Evolutionary conservation across 2,329 filamentous ascomycete species (phyloP).

Genomic region (Pseudocercospora macadamiae): DNA sequence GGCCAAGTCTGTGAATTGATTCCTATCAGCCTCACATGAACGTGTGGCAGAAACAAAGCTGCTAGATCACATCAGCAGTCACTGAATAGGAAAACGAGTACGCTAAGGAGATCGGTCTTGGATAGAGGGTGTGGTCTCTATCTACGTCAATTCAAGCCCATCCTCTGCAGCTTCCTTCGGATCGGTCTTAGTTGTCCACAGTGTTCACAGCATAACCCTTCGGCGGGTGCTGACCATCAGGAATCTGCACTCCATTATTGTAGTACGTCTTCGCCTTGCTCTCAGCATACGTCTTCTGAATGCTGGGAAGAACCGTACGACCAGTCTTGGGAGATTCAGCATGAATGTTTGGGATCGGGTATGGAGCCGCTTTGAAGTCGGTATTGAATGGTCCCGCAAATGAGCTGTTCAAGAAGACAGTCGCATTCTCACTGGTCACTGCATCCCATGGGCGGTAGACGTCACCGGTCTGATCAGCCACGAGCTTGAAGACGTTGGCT

Average conservation of each 20-base stretch:
- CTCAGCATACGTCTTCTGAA: constrained; percentile 31
- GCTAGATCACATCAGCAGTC: too few relatives aligned
- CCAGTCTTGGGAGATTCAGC: constrained; percentile 32
- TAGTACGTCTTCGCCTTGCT: constrained; percentile 32
- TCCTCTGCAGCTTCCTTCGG: too few relatives aligned
- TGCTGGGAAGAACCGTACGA: constrained; percentile 36
- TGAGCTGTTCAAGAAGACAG: constrained; percentile 38
- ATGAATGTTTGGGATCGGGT: constrained; percentile 36
- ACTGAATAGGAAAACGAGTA: too few relatives aligned
- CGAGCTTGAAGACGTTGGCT: constrained; percentile 49
- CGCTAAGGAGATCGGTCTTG: too few relatives aligned
- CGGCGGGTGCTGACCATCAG: constrained; percentile 40
- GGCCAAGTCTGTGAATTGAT: too few relatives aligned
- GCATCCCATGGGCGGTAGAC: constrained; percentile 31
- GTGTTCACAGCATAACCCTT: constrained; percentile 27
- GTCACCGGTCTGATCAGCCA: constrained; percentile 43
- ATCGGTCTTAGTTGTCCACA: constrained; percentile 5
- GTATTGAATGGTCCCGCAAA: constrained; percentile 40
- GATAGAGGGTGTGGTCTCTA: too few relatives aligned
- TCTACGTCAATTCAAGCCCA: too few relatives aligned
- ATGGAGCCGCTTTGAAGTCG: constrained; percentile 26
- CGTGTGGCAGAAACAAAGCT: too few relatives aligned
- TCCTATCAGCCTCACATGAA: too few relatives aligned
- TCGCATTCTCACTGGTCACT: constrained; percentile 31
- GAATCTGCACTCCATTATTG: constrained; percentile 35